A percentile compares a stretch with the other conserved stretches of the same genome.
Conservation (phyloP, 2,329 filamentous ascomycete species). For the Geosmithia flava region DNA sequence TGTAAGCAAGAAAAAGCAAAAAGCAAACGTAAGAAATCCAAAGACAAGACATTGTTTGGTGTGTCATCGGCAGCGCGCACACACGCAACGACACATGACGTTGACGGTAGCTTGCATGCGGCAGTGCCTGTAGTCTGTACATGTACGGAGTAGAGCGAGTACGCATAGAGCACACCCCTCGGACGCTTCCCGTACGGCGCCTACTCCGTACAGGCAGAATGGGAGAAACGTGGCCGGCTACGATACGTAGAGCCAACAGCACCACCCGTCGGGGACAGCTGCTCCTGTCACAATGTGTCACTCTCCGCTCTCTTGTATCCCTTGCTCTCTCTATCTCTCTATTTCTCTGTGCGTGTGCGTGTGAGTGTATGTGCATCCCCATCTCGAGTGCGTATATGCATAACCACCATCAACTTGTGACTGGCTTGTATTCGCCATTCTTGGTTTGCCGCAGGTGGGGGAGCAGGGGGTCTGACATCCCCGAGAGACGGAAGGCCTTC, state of each 20-base stretch:
- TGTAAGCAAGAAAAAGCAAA: too few relatives aligned
- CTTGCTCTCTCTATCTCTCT: background rate
- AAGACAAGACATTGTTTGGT: too few relatives aligned
- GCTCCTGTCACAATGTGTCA: background rate
- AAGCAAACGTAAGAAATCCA: too few relatives aligned
- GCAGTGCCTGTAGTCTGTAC: too few relatives aligned
- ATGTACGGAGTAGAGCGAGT: background rate
- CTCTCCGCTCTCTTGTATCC: background rate
- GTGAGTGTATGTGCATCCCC: background rate
- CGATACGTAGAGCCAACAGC: conserved; percentile 8
- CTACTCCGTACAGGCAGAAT: too few relatives aligned
- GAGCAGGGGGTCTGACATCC: background rate
- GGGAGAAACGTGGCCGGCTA: conserved; percentile 14
- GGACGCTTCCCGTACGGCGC: too few relatives aligned
- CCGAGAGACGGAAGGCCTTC: background rate
- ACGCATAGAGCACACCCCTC: background rate
- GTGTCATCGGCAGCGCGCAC: background rate
- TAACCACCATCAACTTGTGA: background rate
- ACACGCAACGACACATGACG: background rate
- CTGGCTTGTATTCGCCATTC: background rate
- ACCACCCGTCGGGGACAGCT: background rate
- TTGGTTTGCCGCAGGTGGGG: background rate
- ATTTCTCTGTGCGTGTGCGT: background rate
- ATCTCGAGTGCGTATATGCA: background rate
- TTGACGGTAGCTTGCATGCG: background rate